A percentile compares a stretch with the other conserved stretches of the same genome.
Evolutionary conservation across 345 rosid genomes (phyloP).

Genomic region (Carallia pectinifolia): DNA sequence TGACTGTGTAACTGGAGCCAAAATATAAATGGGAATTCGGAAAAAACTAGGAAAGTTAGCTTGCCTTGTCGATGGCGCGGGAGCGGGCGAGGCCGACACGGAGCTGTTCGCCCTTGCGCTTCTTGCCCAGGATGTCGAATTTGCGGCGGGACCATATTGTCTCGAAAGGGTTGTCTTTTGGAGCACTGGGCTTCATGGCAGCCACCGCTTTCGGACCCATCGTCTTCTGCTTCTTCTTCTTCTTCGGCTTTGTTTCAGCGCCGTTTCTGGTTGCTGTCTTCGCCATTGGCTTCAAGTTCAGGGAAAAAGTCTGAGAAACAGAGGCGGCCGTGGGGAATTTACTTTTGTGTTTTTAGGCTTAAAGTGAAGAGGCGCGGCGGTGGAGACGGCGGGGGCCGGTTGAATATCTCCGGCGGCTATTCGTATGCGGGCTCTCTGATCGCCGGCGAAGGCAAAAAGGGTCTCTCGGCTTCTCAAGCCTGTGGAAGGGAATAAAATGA

Average conservation of each 20-base stretch:
- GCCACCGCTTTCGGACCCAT: constrained; percentile 46
- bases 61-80: constrained; percentile 61
- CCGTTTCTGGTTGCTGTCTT: constrained; percentile 13
- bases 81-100: constrained; percentile 69
- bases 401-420: no score
- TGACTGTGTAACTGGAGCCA: no score
- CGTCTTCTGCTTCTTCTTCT: constrained; percentile 38
- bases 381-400: no score
- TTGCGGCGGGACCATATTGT: constrained; percentile 82
- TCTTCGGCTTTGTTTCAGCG: constrained; percentile 5
- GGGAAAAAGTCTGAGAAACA: no score
- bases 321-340: no score
- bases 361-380: background rate
- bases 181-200: constrained; percentile 59
- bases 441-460: no score
- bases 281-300: constrained; percentile 3
- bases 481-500: no score
- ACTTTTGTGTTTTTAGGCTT: no score
- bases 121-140: constrained; percentile 84
- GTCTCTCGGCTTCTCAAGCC: no score
- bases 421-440: no score
- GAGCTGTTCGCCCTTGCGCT: constrained; percentile 83
- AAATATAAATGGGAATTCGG: background rate
- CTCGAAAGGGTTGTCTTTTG: constrained; percentile 69
- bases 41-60: background rate